phyloP scores from a whole-genome alignment of 139 green algal genomes.

The Penium margaritaceum region DNA sequence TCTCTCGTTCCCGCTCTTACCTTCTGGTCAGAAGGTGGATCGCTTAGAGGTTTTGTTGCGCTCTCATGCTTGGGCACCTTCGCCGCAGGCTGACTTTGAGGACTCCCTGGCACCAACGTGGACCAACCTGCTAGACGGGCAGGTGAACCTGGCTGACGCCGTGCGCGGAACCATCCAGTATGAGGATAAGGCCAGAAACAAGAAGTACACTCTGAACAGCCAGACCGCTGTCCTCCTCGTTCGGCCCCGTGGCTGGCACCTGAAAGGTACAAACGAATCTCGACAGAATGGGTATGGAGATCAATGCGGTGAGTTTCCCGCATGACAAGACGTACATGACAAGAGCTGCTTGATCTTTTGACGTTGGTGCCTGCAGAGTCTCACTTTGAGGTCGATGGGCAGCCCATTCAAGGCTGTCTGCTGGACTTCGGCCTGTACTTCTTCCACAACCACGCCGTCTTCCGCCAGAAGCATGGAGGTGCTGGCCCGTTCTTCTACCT shows the following conservation, averaged over 20 bases:
- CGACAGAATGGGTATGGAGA: too few species aligned
- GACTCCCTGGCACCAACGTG: conserved; percentile 77
- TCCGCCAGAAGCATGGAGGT: conserved; percentile 36
- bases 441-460: conserved; percentile 66
- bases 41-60: too few species aligned
- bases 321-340: too few species aligned
- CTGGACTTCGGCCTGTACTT: conserved; percentile 85
- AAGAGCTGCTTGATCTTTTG: too few species aligned
- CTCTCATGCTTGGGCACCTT: too few species aligned
- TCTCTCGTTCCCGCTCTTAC: too few species aligned
- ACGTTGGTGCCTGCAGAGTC: conserved; percentile 65
- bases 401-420: conserved; percentile 56
- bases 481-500: conserved; percentile 82
- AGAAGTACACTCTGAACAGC: conserved; percentile 56
- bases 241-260: conserved; percentile 72
- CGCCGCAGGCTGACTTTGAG: conserved; percentile 43
- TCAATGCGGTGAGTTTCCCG: too few species aligned
- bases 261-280: conserved; percentile 47
- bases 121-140: conserved; percentile 65
- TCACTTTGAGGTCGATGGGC: conserved; percentile 70
- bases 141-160: conserved; percentile 67
- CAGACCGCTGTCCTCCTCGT: conserved; percentile 25
- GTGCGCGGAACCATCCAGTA: conserved; percentile 58
- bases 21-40: too few species aligned
- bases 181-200: conserved; percentile 57